Evolutionary conservation across 1,284 basidiomycete genomes (phyloP), one percentile per base, ranked within the genome.

Genomic region (Mixia osmundae): DNA sequence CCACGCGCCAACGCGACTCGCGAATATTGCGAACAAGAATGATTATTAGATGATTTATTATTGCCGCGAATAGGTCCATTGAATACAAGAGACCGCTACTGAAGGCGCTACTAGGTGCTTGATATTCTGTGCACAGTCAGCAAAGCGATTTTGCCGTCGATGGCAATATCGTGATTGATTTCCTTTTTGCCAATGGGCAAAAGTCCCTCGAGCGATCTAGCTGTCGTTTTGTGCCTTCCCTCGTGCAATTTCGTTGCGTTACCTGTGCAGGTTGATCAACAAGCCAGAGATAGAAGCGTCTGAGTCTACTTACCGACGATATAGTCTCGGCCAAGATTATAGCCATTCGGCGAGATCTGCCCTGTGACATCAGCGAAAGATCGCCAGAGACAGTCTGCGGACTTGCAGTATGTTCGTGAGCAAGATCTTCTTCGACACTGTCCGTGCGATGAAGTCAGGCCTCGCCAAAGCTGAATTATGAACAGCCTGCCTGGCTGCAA

Each of bases 71-170:
- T n/a, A n/a, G n/a, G n/a, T n/a, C n/a, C n/a, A n/a, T n/a, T n/a
- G n/a, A n/a, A n/a, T n/a, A n/a, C n/a, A n/a, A n/a, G n/a, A n/a
- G n/a, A n/a, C n/a, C n/a, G n/a, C n/a, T n/a, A n/a, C n/a, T n/a
- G n/a, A n/a, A n/a, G n/a, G n/a, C n/a, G n/a, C n/a, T n/a, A n/a
- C n/a, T n/a, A n/a, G n/a, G n/a, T n/a, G n/a, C n/a, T n/a, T n/a
- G n/a, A n/a, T n/a, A n/a, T n/a, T n/a, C n/a, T n/a, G n/a, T n/a
- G n/a, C n/a, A 87, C 74, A 0, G 70, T 72, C 45, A 89, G 49
- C 2, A 94, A 60, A 0, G 79, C 82, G 0, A 91, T 73, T 4
- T 83, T 61, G 0, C 87, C 85, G 52, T 94, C 85, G 4, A 73
- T 64, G 45, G 61, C 66, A 26, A 61, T 34, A 43, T 66, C 67